Percentiles rank a stretch among this genome's conserved stretches.
Conservation (phyloP, 495 filamentous ascomycete genomes). For the Cryomyces minteri region DNA sequence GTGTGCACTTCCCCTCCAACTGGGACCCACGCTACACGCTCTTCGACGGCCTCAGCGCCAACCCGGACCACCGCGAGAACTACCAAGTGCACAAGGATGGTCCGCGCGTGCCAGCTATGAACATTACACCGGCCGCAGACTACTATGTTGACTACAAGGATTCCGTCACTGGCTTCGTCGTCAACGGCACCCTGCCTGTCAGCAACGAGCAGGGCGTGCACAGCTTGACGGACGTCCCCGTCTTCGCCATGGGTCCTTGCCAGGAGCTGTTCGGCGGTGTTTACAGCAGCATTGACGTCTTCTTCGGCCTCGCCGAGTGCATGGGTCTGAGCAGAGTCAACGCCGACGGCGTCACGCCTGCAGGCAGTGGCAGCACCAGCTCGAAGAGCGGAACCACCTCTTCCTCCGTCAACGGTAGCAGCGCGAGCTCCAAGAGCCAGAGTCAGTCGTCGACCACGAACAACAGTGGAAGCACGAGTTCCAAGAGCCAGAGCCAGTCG, state of each 20-base stretch:
- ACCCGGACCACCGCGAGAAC: conserved; percentile 49
- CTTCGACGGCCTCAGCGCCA: conserved; percentile 40
- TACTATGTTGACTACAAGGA: conserved; percentile 43
- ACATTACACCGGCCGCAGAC: conserved; percentile 23
- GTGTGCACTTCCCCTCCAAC: conserved; percentile 49
- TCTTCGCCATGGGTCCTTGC: conserved; percentile 54
- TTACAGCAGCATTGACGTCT: conserved; percentile 50
- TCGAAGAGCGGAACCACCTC: too few species aligned
- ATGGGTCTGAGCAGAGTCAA: conserved; percentile 28
- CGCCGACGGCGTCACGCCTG: background rate
- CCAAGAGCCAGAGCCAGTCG: too few species aligned
- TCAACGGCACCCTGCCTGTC: conserved; percentile 50
- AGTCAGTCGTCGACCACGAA: too few species aligned
- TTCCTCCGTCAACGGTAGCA: too few species aligned
- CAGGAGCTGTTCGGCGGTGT: conserved; percentile 51
- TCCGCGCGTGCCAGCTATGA: conserved; percentile 36
- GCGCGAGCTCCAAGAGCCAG: too few species aligned
- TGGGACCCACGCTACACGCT: conserved; percentile 64
- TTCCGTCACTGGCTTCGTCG: conserved; percentile 38
- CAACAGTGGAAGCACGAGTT: too few species aligned
- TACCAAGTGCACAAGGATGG: conserved; percentile 30
- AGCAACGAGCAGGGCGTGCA: conserved; percentile 42
- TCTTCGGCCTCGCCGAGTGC: conserved; percentile 53
- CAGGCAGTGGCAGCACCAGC: too few species aligned
- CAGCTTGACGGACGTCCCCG: conserved; percentile 55